These are phyloP conservation scores for Claviceps maximensis DNA, from an alignment of 2,329 filamentous ascomycete species.

Conservation along the genomic window DNA sequence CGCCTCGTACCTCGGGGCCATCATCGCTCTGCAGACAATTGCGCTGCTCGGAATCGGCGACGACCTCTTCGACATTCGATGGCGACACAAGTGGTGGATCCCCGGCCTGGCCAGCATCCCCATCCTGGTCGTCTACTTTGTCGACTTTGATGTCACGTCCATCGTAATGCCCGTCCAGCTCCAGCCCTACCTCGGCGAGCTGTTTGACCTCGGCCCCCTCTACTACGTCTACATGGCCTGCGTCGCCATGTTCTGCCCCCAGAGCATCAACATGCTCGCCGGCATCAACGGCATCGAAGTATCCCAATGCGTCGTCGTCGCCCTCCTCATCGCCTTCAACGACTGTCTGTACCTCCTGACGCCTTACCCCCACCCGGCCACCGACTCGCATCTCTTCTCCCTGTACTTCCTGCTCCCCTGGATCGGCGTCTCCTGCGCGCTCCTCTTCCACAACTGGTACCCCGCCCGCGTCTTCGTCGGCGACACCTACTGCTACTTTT, in stretches of 20 bases:
- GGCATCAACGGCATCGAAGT: slow-evolving; percentile 99
- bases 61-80: slow-evolving; percentile 94
- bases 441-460: slow-evolving; percentile 90
- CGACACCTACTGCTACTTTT: slow-evolving; percentile 99
- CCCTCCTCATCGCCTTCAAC: slow-evolving; percentile 69
- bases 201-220: slow-evolving; percentile 67
- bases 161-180: slow-evolving; percentile 83
- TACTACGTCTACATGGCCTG: slow-evolving; percentile 98
- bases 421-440: slow-evolving; percentile 76
- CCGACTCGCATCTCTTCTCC: slow-evolving; percentile 90
- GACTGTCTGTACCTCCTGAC: slow-evolving; percentile 77
- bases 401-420: slow-evolving; percentile 91
- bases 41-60: slow-evolving; percentile 87
- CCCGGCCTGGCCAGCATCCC: slow-evolving; percentile 88
- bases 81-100: slow-evolving; percentile 98
- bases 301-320: slow-evolving; percentile 83
- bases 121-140: slow-evolving; percentile 92
- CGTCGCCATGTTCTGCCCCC: slow-evolving; percentile 93
- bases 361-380: slow-evolving; percentile 80
- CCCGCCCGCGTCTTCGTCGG: slow-evolving; percentile 91
- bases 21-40: slow-evolving; percentile 83
- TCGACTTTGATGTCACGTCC: slow-evolving; percentile 94
- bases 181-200: slow-evolving; percentile 68
- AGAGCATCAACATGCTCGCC: slow-evolving; percentile 98
- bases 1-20: slow-evolving; percentile 85